Base-by-base conservation (phyloP, 208 protist species). In the Angomonas desouzai region DNA sequence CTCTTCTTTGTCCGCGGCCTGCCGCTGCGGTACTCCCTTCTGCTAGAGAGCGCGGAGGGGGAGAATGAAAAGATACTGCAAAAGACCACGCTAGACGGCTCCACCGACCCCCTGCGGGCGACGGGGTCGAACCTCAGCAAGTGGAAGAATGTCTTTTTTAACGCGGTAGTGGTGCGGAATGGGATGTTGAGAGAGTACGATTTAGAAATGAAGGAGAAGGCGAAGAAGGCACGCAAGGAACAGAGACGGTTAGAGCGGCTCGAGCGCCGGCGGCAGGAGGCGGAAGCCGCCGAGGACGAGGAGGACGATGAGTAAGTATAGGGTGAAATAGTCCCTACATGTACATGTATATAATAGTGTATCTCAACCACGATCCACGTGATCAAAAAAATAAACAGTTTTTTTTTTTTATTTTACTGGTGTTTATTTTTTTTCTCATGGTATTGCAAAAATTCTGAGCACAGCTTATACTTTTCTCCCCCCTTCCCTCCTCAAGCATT, bases 141-240 rank as follows among this genome's bases (percentile, higher is more conserved):
- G 73, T 93, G 87, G 87, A 36, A 65, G 2, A 68, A 74, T 0
- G 64, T 85, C 45, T 58, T 93, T 40, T 59, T 74, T 63, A 93
- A 93, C 58, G 87, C 84, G 11, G 79, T 91, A 11, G 71, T 82
- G 16, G 81, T 89, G 49, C 83, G 87, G n/a, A 93, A 91, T 60
- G 70, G 76, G 34, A 61, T 91, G 25, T 69, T 91, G 70, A 75
- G 68, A 30, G 71, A 75, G 53, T 86, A 87, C 62, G 87, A 93
- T 63, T 69, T 32, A 0, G 87, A 70, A 43, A 61, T 82, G 55
- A 66, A 78, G 10, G 68, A 75, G 27, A 70, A 76, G 56, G 70
- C 71, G 16, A 71, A 77, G 20, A 64, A 69, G 47, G 75, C 69
- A 20, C 72, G 79, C 0, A 79, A 70, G n/a, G 84, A 77, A 59